These are phyloP conservation scores for Cryphonectria parasitica DNA, from an alignment of 2,329 filamentous ascomycete genomes.

Conservation along the genomic window DNA sequence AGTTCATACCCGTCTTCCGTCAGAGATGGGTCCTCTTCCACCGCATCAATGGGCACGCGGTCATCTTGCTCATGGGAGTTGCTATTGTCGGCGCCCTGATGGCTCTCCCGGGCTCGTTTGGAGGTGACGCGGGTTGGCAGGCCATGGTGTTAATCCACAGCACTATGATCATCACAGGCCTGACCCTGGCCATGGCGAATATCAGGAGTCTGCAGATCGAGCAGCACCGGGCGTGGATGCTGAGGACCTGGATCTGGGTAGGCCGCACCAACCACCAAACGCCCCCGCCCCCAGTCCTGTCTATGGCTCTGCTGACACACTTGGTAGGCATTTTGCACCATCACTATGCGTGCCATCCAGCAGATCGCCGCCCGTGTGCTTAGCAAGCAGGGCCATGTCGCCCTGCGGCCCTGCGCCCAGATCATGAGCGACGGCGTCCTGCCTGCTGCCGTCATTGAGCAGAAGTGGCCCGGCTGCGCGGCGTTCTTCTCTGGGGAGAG, in stretches of 20 bases:
- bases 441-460: slow-evolving; percentile 35
- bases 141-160: slow-evolving; percentile 46
- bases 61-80: slow-evolving; percentile 52
- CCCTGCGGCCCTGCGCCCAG: slow-evolving; percentile 49
- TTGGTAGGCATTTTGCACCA: slow-evolving; percentile 50
- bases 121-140: slow-evolving; percentile 57
- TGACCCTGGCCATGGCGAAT: slow-evolving; percentile 56
- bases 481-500: slow-evolving; percentile 41
- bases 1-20: slow-evolving; percentile 53
- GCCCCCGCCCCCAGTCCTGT: background rate
- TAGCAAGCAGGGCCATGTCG: slow-evolving; percentile 36
- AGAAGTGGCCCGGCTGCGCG: slow-evolving; percentile 50
- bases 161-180: slow-evolving; percentile 48
- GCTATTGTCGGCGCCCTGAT: slow-evolving; percentile 56
- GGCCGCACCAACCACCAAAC: background rate
- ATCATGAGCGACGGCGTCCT: slow-evolving; percentile 46
- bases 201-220: slow-evolving; percentile 65
- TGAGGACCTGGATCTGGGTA: slow-evolving; percentile 57
- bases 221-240: slow-evolving; percentile 67
- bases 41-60: slow-evolving; percentile 62
- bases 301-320: background rate
- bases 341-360: slow-evolving; percentile 56
- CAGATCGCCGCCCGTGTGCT: slow-evolving; percentile 47
- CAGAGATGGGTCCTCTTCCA: slow-evolving; percentile 58
- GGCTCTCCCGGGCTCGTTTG: slow-evolving; percentile 55